Conservation (phyloP, 768 basidiomycete genomes). For the Botryobasidium botryosum region DNA sequence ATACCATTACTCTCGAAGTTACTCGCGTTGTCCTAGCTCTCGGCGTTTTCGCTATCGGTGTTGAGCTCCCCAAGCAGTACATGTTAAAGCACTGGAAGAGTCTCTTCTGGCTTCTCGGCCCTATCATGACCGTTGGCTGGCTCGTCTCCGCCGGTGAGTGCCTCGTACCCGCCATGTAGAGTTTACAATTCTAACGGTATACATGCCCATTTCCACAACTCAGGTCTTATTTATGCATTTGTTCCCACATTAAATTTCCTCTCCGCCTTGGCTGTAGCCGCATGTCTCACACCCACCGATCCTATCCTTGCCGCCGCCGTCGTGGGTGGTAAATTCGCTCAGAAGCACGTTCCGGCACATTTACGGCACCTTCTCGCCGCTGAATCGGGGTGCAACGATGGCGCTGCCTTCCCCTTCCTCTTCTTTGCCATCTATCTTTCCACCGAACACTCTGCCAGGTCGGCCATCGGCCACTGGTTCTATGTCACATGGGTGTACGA, state of each 20-base stretch:
- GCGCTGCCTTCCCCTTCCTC: conserved; percentile 90
- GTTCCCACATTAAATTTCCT: conserved; percentile 83
- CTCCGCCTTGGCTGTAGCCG: conserved; percentile 75
- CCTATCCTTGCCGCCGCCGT: conserved; percentile 87
- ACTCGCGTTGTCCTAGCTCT: conserved; percentile 89
- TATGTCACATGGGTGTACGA: conserved; percentile 76
- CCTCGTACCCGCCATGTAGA: too few species aligned
- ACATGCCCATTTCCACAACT: too few species aligned
- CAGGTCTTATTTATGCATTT: conserved; percentile 77
- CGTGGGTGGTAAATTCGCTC: conserved; percentile 90
- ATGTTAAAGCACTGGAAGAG: conserved; percentile 88
- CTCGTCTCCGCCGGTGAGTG: conserved; percentile 9
- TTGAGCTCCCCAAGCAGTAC: conserved; percentile 93
- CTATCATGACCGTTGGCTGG: conserved; percentile 19
- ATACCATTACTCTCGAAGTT: conserved; percentile 78
- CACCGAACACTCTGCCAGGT: conserved; percentile 38
- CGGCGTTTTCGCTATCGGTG: conserved; percentile 95
- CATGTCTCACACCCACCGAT: conserved; percentile 88
- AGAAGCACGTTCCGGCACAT: conserved; percentile 60
- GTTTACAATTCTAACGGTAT: too few species aligned
- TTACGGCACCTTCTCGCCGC: conserved; percentile 29
- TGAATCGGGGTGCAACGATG: conserved; percentile 76
- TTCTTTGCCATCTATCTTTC: conserved; percentile 79
- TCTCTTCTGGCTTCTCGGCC: conserved; percentile 63
- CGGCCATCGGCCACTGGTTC: conserved; percentile 77